Percentiles rank a stretch among this genome's conserved stretches.
These are phyloP conservation scores for Middelhovenomyces tepae DNA, from an alignment of 805 yeast genomes.

Conservation along the genomic window DNA sequence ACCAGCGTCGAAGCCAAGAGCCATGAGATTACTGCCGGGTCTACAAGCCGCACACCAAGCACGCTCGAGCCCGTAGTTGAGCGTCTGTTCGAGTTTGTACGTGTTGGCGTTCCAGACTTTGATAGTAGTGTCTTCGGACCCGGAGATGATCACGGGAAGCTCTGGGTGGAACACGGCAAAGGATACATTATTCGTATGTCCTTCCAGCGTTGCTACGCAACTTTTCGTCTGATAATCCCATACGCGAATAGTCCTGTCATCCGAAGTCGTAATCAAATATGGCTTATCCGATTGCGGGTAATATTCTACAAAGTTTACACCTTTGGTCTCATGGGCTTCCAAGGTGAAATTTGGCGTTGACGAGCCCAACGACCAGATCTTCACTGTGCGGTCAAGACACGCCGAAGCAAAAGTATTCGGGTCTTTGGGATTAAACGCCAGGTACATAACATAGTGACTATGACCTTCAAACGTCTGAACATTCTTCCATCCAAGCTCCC, in stretches of 20 bases:
- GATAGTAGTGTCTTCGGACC: constrained; percentile 92
- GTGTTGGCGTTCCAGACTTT: constrained; percentile 94
- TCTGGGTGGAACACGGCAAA: constrained; percentile 98
- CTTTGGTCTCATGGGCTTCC: constrained; percentile 83
- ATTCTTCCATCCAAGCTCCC: constrained; percentile 89
- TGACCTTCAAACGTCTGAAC: constrained; percentile 94
- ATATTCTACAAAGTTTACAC: constrained; percentile 93
- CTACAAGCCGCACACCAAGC: constrained; percentile 89
- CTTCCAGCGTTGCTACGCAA: constrained; percentile 88
- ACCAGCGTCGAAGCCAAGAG: constrained; percentile 94
- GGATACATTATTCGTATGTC: constrained; percentile 89
- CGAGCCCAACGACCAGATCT: constrained; percentile 92
- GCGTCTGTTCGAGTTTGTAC: constrained; percentile 84
- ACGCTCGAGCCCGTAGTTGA: constrained; percentile 87
- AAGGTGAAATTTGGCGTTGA: constrained; percentile 84
- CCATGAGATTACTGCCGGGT: constrained; percentile 66
- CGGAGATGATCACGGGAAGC: constrained; percentile 86
- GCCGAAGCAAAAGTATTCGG: constrained; percentile 97
- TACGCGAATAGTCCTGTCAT: constrained; percentile 77
- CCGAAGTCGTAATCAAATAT: constrained; percentile 82
- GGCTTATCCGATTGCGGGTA: constrained; percentile 98
- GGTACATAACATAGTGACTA: constrained; percentile 88
- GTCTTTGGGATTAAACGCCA: constrained; percentile 95
- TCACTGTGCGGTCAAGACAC: constrained; percentile 91
- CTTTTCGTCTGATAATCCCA: constrained; percentile 98